Percentiles rank a stretch among this genome's conserved stretches.
Evolutionary conservation across 352 stramenopile species (phyloP).

Genomic region (Phytopythium boreale): DNA sequence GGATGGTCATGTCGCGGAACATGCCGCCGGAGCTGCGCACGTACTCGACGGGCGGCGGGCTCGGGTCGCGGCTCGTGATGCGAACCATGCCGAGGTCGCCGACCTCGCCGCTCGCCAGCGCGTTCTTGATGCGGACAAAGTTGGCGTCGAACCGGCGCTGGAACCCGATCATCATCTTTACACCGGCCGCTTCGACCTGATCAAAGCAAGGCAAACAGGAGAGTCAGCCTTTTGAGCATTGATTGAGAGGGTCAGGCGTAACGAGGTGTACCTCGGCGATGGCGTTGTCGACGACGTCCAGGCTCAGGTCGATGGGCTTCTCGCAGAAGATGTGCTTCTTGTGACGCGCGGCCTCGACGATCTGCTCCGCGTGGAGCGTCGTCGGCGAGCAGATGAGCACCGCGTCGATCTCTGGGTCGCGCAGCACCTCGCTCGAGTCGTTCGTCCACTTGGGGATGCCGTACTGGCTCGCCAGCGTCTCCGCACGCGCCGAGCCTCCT

Average conservation of each 20-base stretch:
- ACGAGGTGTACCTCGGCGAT: conserved; percentile 34
- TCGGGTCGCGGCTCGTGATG: conserved; percentile 63
- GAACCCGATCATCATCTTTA: conserved; percentile 96
- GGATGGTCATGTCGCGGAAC: conserved; percentile 95
- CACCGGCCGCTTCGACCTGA: conserved; percentile 34
- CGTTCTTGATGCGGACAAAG: conserved; percentile 86
- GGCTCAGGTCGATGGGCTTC: conserved; percentile 93
- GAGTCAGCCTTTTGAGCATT: too few relatives aligned
- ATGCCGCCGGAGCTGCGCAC: conserved; percentile 82
- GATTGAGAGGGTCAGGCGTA: too few relatives aligned
- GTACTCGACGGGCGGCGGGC: conserved; percentile 42
- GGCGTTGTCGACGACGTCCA: conserved; percentile 58
- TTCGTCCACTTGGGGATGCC: conserved; percentile 63
- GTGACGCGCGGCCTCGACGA: conserved; percentile 89
- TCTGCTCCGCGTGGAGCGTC: conserved; percentile 92
- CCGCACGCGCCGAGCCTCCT: conserved; percentile 9
- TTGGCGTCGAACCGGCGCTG: conserved; percentile 94
- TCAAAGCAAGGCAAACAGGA: not conserved
- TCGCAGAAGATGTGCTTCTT: conserved; percentile 96
- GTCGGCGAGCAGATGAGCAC: conserved; percentile 97
- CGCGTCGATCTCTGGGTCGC: conserved; percentile 91
- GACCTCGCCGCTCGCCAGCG: conserved; percentile 85
- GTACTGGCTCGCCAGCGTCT: conserved; percentile 36
- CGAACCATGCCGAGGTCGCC: conserved; percentile 85
- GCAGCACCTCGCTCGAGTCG: conserved; percentile 90